A percentile compares a stretch with the other conserved stretches of the same genome.
Conservation (phyloP, 2,329 filamentous ascomycete genomes). For the Scedosporium boydii region DNA sequence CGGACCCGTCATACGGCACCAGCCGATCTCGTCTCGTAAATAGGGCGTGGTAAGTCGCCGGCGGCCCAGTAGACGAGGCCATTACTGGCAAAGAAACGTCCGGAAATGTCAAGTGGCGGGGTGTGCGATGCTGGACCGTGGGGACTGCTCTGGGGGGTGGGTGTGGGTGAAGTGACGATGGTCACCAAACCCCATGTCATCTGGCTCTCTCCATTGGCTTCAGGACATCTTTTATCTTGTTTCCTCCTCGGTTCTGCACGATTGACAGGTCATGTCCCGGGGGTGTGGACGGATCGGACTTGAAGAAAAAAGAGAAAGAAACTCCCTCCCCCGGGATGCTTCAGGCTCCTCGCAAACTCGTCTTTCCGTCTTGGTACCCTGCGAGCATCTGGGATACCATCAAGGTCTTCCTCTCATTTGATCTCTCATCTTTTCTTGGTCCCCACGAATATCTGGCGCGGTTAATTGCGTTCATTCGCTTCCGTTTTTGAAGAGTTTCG, state of each 20-base stretch:
- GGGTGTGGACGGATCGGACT: background rate
- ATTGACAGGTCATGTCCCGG: background rate
- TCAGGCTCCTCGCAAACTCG: background rate
- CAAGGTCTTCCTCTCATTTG: background rate
- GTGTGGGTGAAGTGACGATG: background rate
- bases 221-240: background rate
- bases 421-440: background rate
- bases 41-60: background rate
- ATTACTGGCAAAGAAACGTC: background rate
- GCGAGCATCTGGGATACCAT: background rate
- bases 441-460: background rate
- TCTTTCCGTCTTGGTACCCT: background rate
- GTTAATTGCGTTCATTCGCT: background rate
- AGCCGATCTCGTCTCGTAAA: constrained; percentile 2
- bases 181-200: background rate
- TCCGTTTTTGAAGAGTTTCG: constrained; percentile 1
- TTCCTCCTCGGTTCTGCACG: background rate
- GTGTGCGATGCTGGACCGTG: background rate
- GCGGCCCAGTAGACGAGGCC: background rate
- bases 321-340: background rate
- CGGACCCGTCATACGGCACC: background rate
- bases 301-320: background rate
- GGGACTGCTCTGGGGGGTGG: background rate
- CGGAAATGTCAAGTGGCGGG: background rate
- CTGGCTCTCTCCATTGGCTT: background rate